Evolutionary conservation across 2,329 filamentous ascomycete species (phyloP).

Genomic region (Diaporthe eres): DNA sequence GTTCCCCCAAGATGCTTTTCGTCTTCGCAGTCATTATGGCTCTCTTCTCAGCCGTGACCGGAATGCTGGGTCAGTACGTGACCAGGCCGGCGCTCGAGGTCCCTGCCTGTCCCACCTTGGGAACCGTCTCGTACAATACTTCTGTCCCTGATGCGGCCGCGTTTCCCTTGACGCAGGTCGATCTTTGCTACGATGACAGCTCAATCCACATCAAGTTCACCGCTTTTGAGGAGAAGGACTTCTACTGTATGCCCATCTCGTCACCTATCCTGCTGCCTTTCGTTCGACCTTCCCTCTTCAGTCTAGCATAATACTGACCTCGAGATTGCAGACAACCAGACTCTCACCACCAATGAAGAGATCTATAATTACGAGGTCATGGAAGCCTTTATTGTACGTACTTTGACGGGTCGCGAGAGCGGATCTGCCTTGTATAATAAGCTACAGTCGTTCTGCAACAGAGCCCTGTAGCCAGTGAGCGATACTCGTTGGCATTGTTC

Average conservation of each 20-base stretch:
- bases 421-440: not conserved
- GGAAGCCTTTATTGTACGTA: conserved; percentile 60
- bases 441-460: not conserved
- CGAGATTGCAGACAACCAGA: conserved; percentile 33
- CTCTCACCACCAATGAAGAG: conserved; percentile 57
- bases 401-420: not conserved
- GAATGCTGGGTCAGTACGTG: not conserved
- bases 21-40: not conserved
- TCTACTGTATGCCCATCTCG: conserved; percentile 59
- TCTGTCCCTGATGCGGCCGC: conserved; percentile 57
- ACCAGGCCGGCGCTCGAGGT: conserved; percentile 49
- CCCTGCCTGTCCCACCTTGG: conserved; percentile 55
- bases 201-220: conserved; percentile 59
- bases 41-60: not conserved
- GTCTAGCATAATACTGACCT: not conserved
- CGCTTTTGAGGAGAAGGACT: conserved; percentile 61
- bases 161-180: conserved; percentile 61
- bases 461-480: not conserved
- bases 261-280: no score
- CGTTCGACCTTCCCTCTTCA: not conserved
- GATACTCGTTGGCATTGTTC: not conserved
- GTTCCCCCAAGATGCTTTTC: not conserved
- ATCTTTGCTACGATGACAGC: conserved; percentile 61
- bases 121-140: conserved; percentile 56
- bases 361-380: conserved; percentile 66